Conservation (phyloP, 805 yeast genomes). For the Candida maltosa region DNA sequence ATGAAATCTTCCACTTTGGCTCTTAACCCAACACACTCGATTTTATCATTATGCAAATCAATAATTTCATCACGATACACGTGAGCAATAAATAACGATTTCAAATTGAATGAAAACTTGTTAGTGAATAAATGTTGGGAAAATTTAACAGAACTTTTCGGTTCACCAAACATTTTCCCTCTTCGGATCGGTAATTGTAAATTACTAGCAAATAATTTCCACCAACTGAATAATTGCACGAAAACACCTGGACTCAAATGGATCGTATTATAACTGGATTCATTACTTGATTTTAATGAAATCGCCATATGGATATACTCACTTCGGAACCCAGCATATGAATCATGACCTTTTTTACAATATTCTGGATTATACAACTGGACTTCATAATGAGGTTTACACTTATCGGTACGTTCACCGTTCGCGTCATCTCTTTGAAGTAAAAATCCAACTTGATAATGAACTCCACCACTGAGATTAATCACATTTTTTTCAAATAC, state of each 20-base stretch:
- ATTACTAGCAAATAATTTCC: constrained; percentile 78
- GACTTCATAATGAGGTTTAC: constrained; percentile 61
- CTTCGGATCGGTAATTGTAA: constrained; percentile 74
- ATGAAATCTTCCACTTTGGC: constrained; percentile 36
- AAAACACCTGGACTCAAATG: constrained; percentile 74
- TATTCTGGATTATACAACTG: constrained; percentile 56
- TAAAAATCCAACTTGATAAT: constrained; percentile 54
- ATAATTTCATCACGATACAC: constrained; percentile 47
- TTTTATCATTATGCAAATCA: constrained; percentile 37
- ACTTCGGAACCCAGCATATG: constrained; percentile 39
- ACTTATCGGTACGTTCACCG: constrained; percentile 36
- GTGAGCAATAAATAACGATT: constrained; percentile 75
- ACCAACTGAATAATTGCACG: constrained; percentile 75
- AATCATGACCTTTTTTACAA: constrained; percentile 33
- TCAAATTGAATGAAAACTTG: constrained; percentile 70
- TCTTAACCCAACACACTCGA: constrained; percentile 66
- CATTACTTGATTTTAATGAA: constrained; percentile 33
- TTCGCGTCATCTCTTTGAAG: constrained; percentile 44
- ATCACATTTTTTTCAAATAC: constrained; percentile 53
- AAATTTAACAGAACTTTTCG: constrained; percentile 58
- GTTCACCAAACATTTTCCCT: constrained; percentile 66
- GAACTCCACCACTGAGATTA: constrained; percentile 57
- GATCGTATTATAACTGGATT: constrained; percentile 57
- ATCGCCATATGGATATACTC: constrained; percentile 40
- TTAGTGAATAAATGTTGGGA: constrained; percentile 73